phyloP scores from a whole-genome alignment of 768 basidiomycete genomes.

The Termitomyces sp. region DNA sequence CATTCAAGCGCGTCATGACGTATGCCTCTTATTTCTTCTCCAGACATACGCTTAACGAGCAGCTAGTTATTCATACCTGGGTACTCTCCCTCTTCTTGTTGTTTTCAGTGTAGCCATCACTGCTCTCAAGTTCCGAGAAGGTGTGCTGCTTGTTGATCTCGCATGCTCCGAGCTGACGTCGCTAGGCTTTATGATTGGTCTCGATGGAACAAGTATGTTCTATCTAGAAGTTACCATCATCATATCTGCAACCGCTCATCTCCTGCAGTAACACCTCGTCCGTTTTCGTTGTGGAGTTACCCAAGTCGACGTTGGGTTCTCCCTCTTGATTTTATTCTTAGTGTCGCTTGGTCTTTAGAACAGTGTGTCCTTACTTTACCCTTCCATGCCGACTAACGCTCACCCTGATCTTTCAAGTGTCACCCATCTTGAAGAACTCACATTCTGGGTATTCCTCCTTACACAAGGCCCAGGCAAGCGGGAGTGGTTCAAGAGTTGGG shows the following conservation, averaged over 20 bases:
- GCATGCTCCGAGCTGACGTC: background rate
- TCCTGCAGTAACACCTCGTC: constrained; percentile 50
- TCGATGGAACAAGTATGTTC: constrained; percentile 27
- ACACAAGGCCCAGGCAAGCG: constrained; percentile 68
- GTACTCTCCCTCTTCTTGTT: constrained; percentile 58
- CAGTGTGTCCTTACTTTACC: constrained; percentile 40
- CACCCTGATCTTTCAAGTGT: constrained; percentile 36
- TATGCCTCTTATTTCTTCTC: constrained; percentile 27
- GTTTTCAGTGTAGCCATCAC: constrained; percentile 59
- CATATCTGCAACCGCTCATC: background rate
- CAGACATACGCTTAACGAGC: background rate
- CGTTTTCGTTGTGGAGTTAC: constrained; percentile 44
- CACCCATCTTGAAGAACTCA: constrained; percentile 79
- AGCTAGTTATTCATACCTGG: constrained; percentile 72
- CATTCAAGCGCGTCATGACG: constrained; percentile 90
- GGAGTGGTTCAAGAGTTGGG: constrained; percentile 77
- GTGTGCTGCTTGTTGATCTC: constrained; percentile 23
- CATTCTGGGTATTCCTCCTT: constrained; percentile 80
- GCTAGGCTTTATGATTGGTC: constrained; percentile 33
- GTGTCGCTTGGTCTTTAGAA: constrained; percentile 72
- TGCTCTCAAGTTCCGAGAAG: constrained; percentile 67
- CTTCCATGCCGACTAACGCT: constrained; percentile 1
- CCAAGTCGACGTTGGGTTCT: constrained; percentile 49
- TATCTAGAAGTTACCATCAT: background rate
- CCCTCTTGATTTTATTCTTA: constrained; percentile 66